A percentile compares a stretch with the other conserved stretches of the same genome.
Conservation (phyloP, 2,329 filamentous ascomycete genomes). For the Xylaria sp. region DNA sequence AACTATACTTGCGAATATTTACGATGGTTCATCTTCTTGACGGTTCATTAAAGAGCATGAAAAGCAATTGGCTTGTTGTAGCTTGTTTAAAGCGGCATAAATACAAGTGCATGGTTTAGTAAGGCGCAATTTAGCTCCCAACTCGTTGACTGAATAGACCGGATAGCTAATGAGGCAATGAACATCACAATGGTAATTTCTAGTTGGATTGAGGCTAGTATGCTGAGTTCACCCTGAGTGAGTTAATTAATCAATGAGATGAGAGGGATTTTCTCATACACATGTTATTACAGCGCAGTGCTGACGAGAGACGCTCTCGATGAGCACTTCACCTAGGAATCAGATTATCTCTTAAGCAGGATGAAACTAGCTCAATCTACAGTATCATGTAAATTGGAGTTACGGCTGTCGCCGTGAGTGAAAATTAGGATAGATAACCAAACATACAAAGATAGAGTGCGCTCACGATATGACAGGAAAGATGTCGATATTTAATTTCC, state of each 20-base stretch:
- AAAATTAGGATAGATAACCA: neutral
- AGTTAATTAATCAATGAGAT: neutral
- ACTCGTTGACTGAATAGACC: neutral
- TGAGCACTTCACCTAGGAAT: neutral
- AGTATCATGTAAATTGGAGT: neutral
- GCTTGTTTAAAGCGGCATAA: too few relatives aligned
- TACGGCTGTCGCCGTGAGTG: neutral
- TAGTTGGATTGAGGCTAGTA: neutral
- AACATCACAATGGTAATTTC: neutral
- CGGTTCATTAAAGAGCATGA: too few relatives aligned
- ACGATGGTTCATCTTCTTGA: too few relatives aligned
- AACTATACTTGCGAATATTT: too few relatives aligned
- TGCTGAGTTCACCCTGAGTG: neutral
- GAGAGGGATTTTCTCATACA: neutral
- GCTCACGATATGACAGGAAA: neutral
- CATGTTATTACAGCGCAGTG: neutral
- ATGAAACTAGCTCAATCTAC: neutral
- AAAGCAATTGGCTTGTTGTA: too few relatives aligned
- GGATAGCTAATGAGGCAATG: neutral
- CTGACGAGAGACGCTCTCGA: neutral
- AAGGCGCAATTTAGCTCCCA: neutral
- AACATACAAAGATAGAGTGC: neutral
- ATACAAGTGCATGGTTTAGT: too few relatives aligned
- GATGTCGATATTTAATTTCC: constrained; percentile 10
- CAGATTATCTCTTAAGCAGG: neutral